These are phyloP conservation scores for Erysimum cheiranthoides DNA, from an alignment of 345 rosid species.

Conservation along the genomic window DNA sequence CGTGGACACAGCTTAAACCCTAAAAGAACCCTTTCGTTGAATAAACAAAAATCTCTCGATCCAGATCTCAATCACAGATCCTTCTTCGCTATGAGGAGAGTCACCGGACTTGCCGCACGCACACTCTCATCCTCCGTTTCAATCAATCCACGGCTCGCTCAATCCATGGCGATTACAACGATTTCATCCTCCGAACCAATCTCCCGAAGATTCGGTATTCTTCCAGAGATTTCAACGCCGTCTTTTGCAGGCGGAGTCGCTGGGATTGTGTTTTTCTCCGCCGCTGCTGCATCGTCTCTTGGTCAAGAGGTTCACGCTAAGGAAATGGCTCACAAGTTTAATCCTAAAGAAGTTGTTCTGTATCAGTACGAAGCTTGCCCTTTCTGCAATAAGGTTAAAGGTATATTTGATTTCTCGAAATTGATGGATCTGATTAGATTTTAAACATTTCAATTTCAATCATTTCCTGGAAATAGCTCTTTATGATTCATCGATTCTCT, in stretches of 20 bases:
- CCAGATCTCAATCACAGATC: conserved; percentile 22
- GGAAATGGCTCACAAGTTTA: conserved; percentile 59
- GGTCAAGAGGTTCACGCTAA: conserved; percentile 68
- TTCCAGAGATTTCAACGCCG: conserved; percentile 34
- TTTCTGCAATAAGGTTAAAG: conserved; percentile 95
- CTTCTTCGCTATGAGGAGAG: conserved; percentile 56
- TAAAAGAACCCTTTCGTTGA: conserved; percentile 31
- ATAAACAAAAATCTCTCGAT: conserved; percentile 12
- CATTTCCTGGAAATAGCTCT: background rate
- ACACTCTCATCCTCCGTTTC: conserved; percentile 48
- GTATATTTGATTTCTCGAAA: conserved; percentile 39
- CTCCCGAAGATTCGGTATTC: conserved; percentile 44
- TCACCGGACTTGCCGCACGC: conserved; percentile 51
- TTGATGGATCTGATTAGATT: conserved; percentile 31
- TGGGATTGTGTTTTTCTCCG: conserved; percentile 60
- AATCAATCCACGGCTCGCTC: conserved; percentile 51
- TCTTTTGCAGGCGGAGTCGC: conserved; percentile 51
- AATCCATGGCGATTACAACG: conserved; percentile 46
- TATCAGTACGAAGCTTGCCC: conserved; percentile 99
- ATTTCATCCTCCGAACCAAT: conserved; percentile 38
- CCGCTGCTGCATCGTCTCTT: conserved; percentile 55
- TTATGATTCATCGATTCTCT: background rate
- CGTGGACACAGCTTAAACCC: conserved; percentile 46
- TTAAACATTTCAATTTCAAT: background rate
- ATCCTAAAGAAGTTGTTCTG: conserved; percentile 72